A percentile compares a stretch with the other conserved stretches of the same genome.
phyloP scores from a whole-genome alignment of 1,284 basidiomycete species.

The Athelia psychrophila region DNA sequence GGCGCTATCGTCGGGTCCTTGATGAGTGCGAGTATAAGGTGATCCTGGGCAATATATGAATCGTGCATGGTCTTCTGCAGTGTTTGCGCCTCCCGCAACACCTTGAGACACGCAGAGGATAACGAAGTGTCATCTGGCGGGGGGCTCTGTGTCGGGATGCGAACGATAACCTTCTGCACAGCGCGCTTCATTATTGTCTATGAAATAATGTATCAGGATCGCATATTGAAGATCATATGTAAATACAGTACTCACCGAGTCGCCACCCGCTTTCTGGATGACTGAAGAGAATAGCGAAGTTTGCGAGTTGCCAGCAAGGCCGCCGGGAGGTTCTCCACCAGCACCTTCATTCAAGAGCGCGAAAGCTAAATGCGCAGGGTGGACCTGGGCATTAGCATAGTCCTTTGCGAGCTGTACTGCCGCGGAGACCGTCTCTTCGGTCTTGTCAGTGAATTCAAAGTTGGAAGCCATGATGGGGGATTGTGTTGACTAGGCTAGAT shows the following conservation, averaged over 20 bases:
- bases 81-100: slow-evolving; percentile 78
- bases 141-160: slow-evolving; percentile 82
- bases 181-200: slow-evolving; percentile 59
- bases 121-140: slow-evolving; percentile 79
- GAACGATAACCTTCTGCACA: slow-evolving; percentile 68
- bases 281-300: slow-evolving; percentile 72
- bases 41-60: slow-evolving; percentile 91
- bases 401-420: slow-evolving; percentile 83
- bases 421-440: slow-evolving; percentile 60
- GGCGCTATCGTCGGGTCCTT: slow-evolving; percentile 66
- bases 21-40: slow-evolving; percentile 66
- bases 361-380: slow-evolving; percentile 77
- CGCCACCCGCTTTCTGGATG: slow-evolving; percentile 76
- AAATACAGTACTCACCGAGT: slow-evolving; percentile 48
- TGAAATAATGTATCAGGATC: background rate
- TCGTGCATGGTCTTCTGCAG: slow-evolving; percentile 91
- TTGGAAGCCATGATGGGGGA: slow-evolving; percentile 32
- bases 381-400: slow-evolving; percentile 77
- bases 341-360: slow-evolving; percentile 68
- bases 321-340: slow-evolving; percentile 27
- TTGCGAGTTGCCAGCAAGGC: slow-evolving; percentile 19
- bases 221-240: slow-evolving; percentile 34
- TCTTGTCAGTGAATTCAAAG: slow-evolving; percentile 81
- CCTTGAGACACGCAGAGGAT: slow-evolving; percentile 59
- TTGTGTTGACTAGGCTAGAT: background rate